Percentiles rank a stretch among this genome's conserved stretches.
phyloP scores from a whole-genome alignment of 306 rosid species.

The Trifolium dubium region DNA sequence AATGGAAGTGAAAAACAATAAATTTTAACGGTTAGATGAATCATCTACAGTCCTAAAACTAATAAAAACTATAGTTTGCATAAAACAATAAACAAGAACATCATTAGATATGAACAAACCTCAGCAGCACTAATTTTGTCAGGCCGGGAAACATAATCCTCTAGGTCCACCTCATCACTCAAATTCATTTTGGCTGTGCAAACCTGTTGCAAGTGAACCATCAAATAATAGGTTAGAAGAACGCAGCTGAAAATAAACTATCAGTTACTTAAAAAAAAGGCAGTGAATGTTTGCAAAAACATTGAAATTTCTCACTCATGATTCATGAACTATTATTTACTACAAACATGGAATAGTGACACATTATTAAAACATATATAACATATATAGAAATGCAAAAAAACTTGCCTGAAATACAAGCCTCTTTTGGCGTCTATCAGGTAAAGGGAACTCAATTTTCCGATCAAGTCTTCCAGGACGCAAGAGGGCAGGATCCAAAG shows the following conservation, averaged over 20 bases:
- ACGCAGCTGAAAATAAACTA: not conserved
- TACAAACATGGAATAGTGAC: not conserved
- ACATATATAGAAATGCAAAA: constrained; percentile 14
- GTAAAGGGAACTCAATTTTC: constrained; percentile 95
- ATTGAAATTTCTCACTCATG: not conserved
- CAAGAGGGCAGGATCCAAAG: constrained; percentile 94
- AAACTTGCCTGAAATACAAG: constrained; percentile 92
- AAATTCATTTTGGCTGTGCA: constrained; percentile 99
- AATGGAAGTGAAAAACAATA: not conserved
- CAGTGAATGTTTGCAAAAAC: constrained; percentile 26
- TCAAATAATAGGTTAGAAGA: constrained; percentile 25
- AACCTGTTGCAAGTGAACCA: constrained; percentile 57
- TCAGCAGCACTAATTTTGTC: constrained; percentile 99
- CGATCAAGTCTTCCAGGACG: constrained; percentile 99
- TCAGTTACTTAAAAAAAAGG: constrained; percentile 2
- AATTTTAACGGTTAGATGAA: not conserved
- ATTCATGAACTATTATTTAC: not conserved
- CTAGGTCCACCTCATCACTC: constrained; percentile 95
- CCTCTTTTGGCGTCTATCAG: constrained; percentile 96
- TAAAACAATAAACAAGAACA: constrained; percentile 7
- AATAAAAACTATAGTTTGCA: not conserved
- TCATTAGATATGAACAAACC: constrained; percentile 60
- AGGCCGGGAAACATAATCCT: constrained; percentile 98
- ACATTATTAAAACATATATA: not conserved
- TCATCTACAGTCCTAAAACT: constrained; percentile 3